A percentile compares a stretch with the other conserved stretches of the same genome.
These are phyloP conservation scores for Solanum medicagineum DNA, from an alignment of 257 asterid species.

Conservation along the genomic window DNA sequence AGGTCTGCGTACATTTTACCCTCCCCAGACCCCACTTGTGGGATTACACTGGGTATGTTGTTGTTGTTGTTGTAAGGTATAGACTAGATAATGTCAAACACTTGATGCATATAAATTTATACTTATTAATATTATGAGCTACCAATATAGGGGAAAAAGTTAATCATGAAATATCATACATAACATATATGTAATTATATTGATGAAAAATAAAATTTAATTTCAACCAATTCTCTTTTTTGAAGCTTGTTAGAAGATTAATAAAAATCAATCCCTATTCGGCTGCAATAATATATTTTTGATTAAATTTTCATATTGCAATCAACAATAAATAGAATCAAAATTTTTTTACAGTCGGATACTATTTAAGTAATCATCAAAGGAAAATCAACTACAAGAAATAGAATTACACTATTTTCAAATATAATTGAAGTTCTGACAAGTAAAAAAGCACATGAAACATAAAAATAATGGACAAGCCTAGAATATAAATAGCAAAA, in stretches of 20 bases:
- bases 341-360: neutral
- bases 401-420: neutral
- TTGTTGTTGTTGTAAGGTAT: no score
- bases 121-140: no score
- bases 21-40: no score
- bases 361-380: neutral
- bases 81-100: no score
- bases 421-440: neutral
- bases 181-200: no score
- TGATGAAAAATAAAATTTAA: no score
- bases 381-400: neutral
- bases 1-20: no score
- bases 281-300: constrained; percentile 48
- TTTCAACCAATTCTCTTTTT: constrained; percentile 23
- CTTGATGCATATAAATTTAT: no score
- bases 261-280: constrained; percentile 53
- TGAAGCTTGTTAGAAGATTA: constrained; percentile 11
- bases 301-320: constrained; percentile 58
- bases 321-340: neutral
- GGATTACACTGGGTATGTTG: no score
- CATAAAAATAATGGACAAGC: neutral
- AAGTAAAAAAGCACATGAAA: neutral
- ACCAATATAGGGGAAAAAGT: no score
- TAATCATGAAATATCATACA: no score
- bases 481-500: neutral